A percentile compares a stretch with the other conserved stretches of the same genome.
Conservation (phyloP, 192 early-diverging fungal genomes). For the Diversispora epigaea region DNA sequence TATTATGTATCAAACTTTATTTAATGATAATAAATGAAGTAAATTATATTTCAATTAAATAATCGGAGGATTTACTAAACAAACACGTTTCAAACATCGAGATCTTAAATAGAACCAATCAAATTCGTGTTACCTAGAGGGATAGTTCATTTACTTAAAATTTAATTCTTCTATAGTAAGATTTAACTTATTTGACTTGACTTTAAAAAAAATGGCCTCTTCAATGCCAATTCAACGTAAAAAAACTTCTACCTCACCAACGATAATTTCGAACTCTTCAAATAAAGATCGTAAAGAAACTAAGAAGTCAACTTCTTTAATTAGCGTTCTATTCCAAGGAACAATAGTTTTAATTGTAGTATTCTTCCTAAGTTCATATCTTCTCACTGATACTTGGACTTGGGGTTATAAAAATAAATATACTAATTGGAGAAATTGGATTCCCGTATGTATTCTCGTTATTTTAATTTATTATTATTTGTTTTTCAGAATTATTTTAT, state of each 20-base stretch:
- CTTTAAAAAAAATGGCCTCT: not conserved
- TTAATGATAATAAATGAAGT: too few relatives aligned
- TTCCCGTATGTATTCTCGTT: conserved; percentile 54
- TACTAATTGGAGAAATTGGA: conserved; percentile 66
- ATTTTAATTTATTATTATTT: not conserved
- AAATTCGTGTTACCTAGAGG: too few relatives aligned
- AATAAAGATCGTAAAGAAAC: not conserved
- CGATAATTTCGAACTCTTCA: not conserved
- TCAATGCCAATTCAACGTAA: not conserved
- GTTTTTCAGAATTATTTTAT: not conserved
- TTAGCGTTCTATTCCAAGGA: conserved; percentile 26
- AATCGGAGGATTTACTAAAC: too few relatives aligned
- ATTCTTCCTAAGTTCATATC: conserved; percentile 57
- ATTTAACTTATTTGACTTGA: not conserved
- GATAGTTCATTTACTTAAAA: too few relatives aligned
- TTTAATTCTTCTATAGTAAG: not conserved
- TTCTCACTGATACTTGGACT: conserved; percentile 74
- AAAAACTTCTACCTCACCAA: not conserved
- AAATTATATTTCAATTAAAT: too few relatives aligned
- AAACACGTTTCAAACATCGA: too few relatives aligned
- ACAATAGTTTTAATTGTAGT: conserved; percentile 37
- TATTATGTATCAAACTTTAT: too few relatives aligned
- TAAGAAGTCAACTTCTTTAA: not conserved
- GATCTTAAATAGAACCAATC: too few relatives aligned
- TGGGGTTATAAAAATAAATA: conserved; percentile 75